Evolutionary conservation across 164 flowering plant species (phyloP).

Genomic region (Chloranthus sessilifolius): DNA sequence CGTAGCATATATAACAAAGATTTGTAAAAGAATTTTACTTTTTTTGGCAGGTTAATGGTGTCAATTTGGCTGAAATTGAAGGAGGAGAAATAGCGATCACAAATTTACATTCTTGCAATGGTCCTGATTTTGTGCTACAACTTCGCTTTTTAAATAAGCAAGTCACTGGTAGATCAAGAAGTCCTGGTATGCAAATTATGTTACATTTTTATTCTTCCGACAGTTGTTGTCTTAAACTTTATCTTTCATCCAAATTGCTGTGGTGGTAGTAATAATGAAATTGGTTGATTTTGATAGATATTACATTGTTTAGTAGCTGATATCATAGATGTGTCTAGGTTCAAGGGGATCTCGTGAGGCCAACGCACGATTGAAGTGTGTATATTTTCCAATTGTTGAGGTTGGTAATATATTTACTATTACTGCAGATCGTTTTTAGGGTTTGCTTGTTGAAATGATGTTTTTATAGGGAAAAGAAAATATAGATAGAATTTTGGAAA

Average conservation of each 20-base stretch:
- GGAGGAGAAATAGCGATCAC: constrained; percentile 78
- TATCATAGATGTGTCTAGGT: too few relatives aligned
- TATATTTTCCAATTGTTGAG: constrained; percentile 68
- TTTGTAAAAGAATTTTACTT: too few relatives aligned
- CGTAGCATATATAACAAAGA: too few relatives aligned
- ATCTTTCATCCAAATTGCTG: neutral
- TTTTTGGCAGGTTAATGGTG: constrained; percentile 56
- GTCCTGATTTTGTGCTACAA: constrained; percentile 58
- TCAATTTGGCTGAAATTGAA: constrained; percentile 52
- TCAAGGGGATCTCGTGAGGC: constrained; percentile 31
- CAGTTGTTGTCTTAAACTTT: too few relatives aligned
- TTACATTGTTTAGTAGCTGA: too few relatives aligned
- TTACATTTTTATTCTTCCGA: too few relatives aligned
- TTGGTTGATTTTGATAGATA: too few relatives aligned
- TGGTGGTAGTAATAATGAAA: too few relatives aligned
- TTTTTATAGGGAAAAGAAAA: constrained; percentile 60
- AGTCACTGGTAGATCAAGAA: constrained; percentile 7
- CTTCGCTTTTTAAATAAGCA: constrained; percentile 32
- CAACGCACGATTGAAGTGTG: constrained; percentile 72
- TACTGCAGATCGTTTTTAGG: neutral
- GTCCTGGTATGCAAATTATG: constrained; percentile 23
- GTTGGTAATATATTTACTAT: constrained; percentile 21
- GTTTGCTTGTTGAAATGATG: neutral
- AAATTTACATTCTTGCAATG: constrained; percentile 70
- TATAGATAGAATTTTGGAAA: constrained; percentile 55